phyloP scores from a whole-genome alignment of 192 early-diverging fungal species.

The Coemansia sp. region DNA sequence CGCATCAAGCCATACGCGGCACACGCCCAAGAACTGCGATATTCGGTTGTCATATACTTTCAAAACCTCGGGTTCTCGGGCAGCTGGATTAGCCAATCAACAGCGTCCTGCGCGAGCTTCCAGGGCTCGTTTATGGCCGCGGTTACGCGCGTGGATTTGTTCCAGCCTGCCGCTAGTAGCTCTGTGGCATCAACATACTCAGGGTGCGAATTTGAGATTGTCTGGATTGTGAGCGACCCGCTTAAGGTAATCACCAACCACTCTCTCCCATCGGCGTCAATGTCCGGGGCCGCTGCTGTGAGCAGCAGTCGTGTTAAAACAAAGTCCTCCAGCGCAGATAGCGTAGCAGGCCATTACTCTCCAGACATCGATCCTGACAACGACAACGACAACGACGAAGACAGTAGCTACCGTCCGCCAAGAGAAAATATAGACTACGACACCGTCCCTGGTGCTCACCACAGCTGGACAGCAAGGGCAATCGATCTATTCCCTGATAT shows the following conservation, averaged over 20 bases:
- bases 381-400: background rate
- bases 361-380: too few species aligned
- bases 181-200: background rate
- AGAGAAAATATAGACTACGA: slow-evolving; percentile 11
- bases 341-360: background rate
- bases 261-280: too few species aligned
- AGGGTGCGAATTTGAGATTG: slow-evolving; percentile 8
- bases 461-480: slow-evolving; percentile 25
- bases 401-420: background rate
- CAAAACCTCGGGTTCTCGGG: slow-evolving; percentile 8
- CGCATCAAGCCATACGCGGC: too few species aligned
- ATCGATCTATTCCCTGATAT: slow-evolving; percentile 20
- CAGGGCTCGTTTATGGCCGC: slow-evolving; percentile 19
- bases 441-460: background rate
- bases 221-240: slow-evolving; percentile 28
- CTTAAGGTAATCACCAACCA: slow-evolving; percentile 6
- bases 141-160: slow-evolving; percentile 13
- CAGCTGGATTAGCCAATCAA: slow-evolving; percentile 6
- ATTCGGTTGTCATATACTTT: slow-evolving; percentile 14
- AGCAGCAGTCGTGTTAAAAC: too few species aligned
- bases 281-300: too few species aligned
- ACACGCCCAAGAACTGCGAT: too few species aligned
- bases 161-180: too few species aligned
- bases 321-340: background rate
- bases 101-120: slow-evolving; percentile 1